Evolutionary conservation across 2,329 filamentous ascomycete genomes (phyloP).

Genomic region (Fusarium verticillioides): DNA sequence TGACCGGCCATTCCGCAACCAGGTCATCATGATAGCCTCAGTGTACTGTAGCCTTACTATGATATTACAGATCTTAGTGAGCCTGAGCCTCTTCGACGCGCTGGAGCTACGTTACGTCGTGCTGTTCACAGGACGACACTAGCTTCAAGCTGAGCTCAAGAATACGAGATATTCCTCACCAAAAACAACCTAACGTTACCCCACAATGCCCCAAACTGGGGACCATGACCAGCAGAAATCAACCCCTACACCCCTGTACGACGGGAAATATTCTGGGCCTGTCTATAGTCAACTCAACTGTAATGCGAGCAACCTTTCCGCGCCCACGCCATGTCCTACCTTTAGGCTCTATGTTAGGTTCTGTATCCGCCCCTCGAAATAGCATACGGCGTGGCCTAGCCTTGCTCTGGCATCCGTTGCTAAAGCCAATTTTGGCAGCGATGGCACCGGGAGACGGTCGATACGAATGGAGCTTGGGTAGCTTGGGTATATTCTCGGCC

Average conservation of each 20-base stretch:
- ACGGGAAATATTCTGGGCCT: constrained; percentile 32
- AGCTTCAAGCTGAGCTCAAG: constrained; percentile 12
- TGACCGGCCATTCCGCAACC: constrained; percentile 6
- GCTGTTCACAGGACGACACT: constrained; percentile 12
- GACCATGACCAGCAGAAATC: constrained; percentile 18
- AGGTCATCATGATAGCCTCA: background rate
- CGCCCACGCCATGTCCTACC: background rate
- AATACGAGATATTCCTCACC: constrained; percentile 37
- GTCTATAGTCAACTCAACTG: background rate
- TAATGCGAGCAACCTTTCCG: background rate
- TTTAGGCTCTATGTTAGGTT: background rate
- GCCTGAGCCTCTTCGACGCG: background rate
- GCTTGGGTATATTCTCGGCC: background rate
- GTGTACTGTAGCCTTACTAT: background rate
- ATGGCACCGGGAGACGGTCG: background rate
- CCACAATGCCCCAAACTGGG: constrained; percentile 32
- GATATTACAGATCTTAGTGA: background rate
- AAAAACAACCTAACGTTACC: constrained; percentile 28
- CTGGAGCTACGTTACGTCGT: constrained; percentile 30
- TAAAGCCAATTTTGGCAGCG: background rate
- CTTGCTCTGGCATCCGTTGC: background rate
- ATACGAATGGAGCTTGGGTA: constrained; percentile 5
- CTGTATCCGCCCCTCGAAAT: constrained; percentile 32
- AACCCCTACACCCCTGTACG: background rate
- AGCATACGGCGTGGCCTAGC: constrained; percentile 31